Evolutionary conservation across 1,284 basidiomycete species (phyloP), one percentile per base, ranked within the genome.

Genomic region (Xerocomus minutiporus): DNA sequence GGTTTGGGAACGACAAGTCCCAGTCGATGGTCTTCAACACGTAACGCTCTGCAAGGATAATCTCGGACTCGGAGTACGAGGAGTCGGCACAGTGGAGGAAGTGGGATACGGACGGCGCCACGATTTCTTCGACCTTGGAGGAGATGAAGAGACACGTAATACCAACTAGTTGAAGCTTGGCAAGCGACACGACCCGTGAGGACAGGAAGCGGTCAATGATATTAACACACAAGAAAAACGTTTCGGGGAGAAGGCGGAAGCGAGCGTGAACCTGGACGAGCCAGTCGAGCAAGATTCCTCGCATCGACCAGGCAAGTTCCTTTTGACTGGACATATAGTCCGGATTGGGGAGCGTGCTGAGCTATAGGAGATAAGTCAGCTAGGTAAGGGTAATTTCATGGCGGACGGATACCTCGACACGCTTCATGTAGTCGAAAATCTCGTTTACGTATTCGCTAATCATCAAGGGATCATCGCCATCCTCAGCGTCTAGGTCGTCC

Each of bases 141-240:
- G 96, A 86, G 58, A 99, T 80, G 72, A 98, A 96, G 71, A 99
- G 82, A 63, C 91, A 91, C 5, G 94, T 93, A 55, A 97, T 80
- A 54, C 97, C 96, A 50, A 98, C 94, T 17, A 98, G 84, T 71
- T 98, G 96, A 39, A 98, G 82, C 70, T 97, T 97, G 62, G 87
- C 85, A 17, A 98, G 81, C 6, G 93, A 95, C 46, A 97, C 91
- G 45, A 91, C 86, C 7, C 94, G 89, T 1, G 84, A 78, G 3
- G 93, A 94, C 26, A 98, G 83, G 81, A 99, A 97, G 48, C 96
- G 92, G 73, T 99, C 97, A 65, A 98, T 90, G 65, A 98, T 86
- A 78, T 99, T 98, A 66, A 92, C 79, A 58, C 89, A 88, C 54
- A 99, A 83, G 76, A 96, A 98, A 47, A 99, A 84, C 0, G 96